Evolutionary conservation across 257 asterid genomes (phyloP).

Genomic region (Solanum piurae): DNA sequence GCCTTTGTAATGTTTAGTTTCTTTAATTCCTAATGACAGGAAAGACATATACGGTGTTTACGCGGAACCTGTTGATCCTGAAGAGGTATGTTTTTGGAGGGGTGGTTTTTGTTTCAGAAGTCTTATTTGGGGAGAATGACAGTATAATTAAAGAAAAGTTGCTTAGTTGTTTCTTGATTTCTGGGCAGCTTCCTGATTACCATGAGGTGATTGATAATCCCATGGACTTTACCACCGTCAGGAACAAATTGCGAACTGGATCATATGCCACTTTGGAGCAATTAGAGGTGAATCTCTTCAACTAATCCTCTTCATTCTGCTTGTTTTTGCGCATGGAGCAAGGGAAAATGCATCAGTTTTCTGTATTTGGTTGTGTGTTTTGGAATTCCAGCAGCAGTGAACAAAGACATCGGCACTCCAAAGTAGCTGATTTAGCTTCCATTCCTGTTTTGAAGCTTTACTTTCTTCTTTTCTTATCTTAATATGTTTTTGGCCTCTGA

Average conservation of each 20-base stretch:
- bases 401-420: neutral
- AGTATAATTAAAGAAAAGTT: neutral
- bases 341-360: neutral
- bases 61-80: slow-evolving; percentile 99
- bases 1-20: slow-evolving; percentile 13
- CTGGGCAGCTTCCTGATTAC: slow-evolving; percentile 90
- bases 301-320: neutral
- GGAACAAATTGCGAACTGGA: slow-evolving; percentile 76
- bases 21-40: slow-evolving; percentile 46
- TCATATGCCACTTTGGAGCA: slow-evolving; percentile 64
- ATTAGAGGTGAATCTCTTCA: slow-evolving; percentile 49
- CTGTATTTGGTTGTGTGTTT: neutral
- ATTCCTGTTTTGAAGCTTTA: neutral
- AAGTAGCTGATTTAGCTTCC: neutral
- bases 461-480: neutral
- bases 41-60: slow-evolving; percentile 90
- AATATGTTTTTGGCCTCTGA: neutral
- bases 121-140: neutral
- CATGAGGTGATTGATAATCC: slow-evolving; percentile 83
- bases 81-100: slow-evolving; percentile 50
- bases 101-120: neutral
- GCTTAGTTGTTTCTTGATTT: neutral
- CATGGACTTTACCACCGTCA: slow-evolving; percentile 93
- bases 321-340: neutral
- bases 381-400: neutral